Evolutionary conservation across 148 eudicot species (phyloP), one percentile per base, ranked within the genome.

Genomic region (Polygonum maritimum): DNA sequence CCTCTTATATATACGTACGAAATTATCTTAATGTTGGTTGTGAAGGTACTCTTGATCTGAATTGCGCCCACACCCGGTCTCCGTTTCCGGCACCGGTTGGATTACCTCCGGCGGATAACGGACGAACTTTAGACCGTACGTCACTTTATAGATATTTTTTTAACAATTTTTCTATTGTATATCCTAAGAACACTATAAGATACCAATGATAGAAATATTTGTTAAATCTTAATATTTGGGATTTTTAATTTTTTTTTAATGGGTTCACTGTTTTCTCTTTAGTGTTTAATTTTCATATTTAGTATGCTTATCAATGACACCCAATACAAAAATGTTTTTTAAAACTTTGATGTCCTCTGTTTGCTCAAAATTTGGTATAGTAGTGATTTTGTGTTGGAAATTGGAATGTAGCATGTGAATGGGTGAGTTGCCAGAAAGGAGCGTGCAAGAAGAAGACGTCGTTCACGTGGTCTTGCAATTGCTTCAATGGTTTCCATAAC

Each of bases 381-480:
- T 57, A n/a, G 31, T 60, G 7, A 60, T 60, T n/a, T 2, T 33
- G 71, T 67, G 41, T 33, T 31, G 26, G 11, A 67, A 6, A 67
- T 44, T 63, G 35, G 35, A 63, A 22, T 44, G 33, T 19, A 67
- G 73, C 44, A 0, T 69, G 73, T 4, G 7, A 18, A 1, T 69
- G 44, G 73, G 73, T 38, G 41, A 40, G 47, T 19, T 69, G 73
- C 45, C 19, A n/a, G n/a, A 69, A 21, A 69, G 73, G 73, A 69
- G 11, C 44, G 41, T 69, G 73, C 21, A 36, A 12, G 44, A 69
- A 13, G 73, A 69, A 69, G 18, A 13, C 73, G 38, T 69, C 73
- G 19, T 69, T 69, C 47, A 69, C 41, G 3, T 69, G 73, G 73
- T 35, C 74, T 71, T 71, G 74, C 74, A 44, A 71, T 2, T 71